Conservation (phyloP, 305 asterid genomes). For the Fraxinus floribunda region DNA sequence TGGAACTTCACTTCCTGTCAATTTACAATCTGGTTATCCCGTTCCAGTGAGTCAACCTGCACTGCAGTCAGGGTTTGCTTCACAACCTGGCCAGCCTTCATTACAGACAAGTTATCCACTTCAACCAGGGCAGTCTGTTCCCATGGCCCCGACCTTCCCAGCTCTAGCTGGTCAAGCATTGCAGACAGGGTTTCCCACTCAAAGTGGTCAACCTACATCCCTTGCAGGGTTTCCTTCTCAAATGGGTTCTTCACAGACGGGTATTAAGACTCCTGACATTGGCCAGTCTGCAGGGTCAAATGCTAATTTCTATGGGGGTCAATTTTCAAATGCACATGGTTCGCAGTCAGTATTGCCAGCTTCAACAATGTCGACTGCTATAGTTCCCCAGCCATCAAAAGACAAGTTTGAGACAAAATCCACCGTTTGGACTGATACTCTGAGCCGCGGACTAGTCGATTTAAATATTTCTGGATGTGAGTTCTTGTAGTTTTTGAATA, state of each 20-base stretch:
- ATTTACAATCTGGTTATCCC: conserved; percentile 30
- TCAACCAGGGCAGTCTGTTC: conserved; percentile 36
- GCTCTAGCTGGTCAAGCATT: conserved; percentile 45
- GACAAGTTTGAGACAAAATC: conserved; percentile 91
- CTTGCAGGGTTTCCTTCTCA: not conserved
- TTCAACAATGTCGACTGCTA: conserved; percentile 43
- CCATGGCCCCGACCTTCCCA: conserved; percentile 36
- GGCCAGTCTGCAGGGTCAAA: conserved; percentile 40
- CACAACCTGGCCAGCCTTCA: conserved; percentile 47
- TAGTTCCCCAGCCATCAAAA: conserved; percentile 55
- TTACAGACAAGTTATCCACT: conserved; percentile 35
- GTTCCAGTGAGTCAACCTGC: conserved; percentile 23
- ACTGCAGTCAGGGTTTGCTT: conserved; percentile 36
- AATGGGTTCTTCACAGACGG: not conserved
- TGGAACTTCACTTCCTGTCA: conserved; percentile 41
- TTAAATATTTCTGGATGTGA: conserved; percentile 92
- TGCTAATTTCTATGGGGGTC: conserved; percentile 47
- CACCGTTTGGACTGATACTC: conserved; percentile 92
- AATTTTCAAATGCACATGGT: not conserved
- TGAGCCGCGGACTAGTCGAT: conserved; percentile 91
- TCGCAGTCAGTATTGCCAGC: conserved; percentile 26
- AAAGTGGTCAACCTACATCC: conserved; percentile 38
- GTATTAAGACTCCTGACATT: conserved; percentile 11
- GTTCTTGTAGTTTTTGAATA: conserved; percentile 27
- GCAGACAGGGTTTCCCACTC: conserved; percentile 35